Conservation (phyloP, 345 rosid genomes). For the Acer campestre region DNA sequence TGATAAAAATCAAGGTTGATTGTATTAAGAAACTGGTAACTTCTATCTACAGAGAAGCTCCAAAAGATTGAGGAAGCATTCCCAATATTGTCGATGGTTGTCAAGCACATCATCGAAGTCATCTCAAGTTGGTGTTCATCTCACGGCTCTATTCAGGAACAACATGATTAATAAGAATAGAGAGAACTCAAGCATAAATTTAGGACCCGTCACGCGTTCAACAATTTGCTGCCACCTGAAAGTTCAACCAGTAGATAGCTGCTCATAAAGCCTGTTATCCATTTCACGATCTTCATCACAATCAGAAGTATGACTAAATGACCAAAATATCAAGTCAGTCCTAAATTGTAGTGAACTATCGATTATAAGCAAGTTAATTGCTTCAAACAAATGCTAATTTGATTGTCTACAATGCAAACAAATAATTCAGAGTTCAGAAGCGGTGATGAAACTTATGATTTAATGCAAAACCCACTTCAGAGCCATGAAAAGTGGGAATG, state of each 20-base stretch:
- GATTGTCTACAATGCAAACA: not conserved
- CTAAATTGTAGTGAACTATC: not conserved
- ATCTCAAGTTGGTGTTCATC: constrained; percentile 32
- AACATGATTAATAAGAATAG: constrained; percentile 57
- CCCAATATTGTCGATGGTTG: not conserved
- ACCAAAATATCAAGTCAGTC: constrained; percentile 21
- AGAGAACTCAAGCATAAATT: constrained; percentile 61
- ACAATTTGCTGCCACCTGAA: constrained; percentile 78
- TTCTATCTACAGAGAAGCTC: not conserved
- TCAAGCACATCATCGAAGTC: not conserved
- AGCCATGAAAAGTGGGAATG: not conserved
- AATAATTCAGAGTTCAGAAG: not conserved
- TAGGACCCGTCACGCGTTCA: constrained; percentile 40
- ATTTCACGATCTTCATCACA: constrained; percentile 75
- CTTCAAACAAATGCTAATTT: constrained; percentile 3
- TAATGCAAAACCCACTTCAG: not conserved
- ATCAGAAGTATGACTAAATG: constrained; percentile 33
- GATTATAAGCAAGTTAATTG: not conserved
- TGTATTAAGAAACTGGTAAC: constrained; percentile 7
- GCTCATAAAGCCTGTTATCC: constrained; percentile 91
- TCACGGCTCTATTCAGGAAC: constrained; percentile 50
- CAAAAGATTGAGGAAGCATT: not conserved
- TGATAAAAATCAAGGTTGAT: not conserved
- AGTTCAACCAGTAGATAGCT: constrained; percentile 99
- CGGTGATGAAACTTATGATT: not conserved